Conservation (phyloP, 768 basidiomycete genomes). For the Boletus reticulatus region DNA sequence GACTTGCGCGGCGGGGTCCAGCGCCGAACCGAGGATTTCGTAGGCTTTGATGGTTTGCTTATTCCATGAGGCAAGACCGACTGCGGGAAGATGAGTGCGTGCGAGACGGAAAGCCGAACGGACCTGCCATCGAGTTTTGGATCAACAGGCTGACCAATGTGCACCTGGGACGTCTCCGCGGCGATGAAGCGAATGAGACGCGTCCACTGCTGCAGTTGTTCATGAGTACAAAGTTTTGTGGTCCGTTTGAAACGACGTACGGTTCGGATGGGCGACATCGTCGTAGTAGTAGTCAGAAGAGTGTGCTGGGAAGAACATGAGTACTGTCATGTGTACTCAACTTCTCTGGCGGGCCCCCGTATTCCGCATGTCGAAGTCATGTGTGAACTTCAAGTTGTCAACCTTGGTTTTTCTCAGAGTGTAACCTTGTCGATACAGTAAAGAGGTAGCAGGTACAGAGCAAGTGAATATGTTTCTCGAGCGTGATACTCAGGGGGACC, state of each 20-base stretch:
- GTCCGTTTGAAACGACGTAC: slow-evolving; percentile 33
- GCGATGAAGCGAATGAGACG: slow-evolving; percentile 83
- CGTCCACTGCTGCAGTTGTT: slow-evolving; percentile 48
- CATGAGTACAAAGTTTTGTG: neutral
- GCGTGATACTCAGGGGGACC: no score
- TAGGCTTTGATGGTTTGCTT: slow-evolving; percentile 59
- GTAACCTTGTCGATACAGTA: no score
- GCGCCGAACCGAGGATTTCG: slow-evolving; percentile 68
- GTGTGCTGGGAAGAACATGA: neutral
- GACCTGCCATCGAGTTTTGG: slow-evolving; percentile 57
- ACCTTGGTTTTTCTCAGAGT: no score
- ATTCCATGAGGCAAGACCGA: slow-evolving; percentile 55
- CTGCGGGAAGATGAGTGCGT: slow-evolving; percentile 34
- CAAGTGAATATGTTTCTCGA: no score
- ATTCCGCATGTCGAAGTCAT: no score
- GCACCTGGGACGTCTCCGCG: slow-evolving; percentile 67
- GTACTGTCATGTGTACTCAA: neutral
- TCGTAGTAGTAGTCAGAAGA: slow-evolving; percentile 10
- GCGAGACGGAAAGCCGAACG: neutral
- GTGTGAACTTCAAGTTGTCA: no score
- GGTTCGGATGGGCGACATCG: slow-evolving; percentile 59
- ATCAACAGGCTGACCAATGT: slow-evolving; percentile 77
- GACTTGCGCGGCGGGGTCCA: slow-evolving; percentile 66
- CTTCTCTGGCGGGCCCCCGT: no score
- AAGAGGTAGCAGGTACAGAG: no score